Evolutionary conservation across 2,329 filamentous ascomycete genomes (phyloP).

Genomic region (Aspergillus flavus): DNA sequence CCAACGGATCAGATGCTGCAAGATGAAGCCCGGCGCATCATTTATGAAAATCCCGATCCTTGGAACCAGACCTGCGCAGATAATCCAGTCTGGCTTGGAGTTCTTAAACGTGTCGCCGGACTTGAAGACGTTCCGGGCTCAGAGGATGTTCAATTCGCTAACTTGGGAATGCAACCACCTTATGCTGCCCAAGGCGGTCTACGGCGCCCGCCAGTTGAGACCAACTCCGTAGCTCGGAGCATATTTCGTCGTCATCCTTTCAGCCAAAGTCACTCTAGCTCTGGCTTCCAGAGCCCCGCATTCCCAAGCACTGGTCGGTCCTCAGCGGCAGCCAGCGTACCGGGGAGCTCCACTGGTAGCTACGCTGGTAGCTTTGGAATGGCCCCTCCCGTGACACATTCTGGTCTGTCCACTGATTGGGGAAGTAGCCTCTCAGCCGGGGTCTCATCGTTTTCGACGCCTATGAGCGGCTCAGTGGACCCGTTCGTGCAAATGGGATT

Average conservation of each 20-base stretch:
- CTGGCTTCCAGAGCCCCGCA: slow-evolving; percentile 37
- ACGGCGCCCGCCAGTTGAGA: slow-evolving; percentile 36
- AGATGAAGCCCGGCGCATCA: slow-evolving; percentile 36
- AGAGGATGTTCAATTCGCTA: slow-evolving; percentile 37
- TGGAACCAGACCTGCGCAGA: slow-evolving; percentile 51
- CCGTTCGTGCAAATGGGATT: slow-evolving; percentile 43
- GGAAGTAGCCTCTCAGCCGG: slow-evolving; percentile 34
- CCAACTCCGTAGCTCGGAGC: slow-evolving; percentile 30
- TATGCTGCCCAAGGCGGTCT: slow-evolving; percentile 44
- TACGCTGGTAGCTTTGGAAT: slow-evolving; percentile 38
- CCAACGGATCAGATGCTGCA: slow-evolving; percentile 43
- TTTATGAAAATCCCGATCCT: slow-evolving; percentile 39
- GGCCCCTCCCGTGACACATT: slow-evolving; percentile 26
- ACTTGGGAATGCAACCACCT: slow-evolving; percentile 47
- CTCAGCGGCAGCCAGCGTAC: slow-evolving; percentile 38
- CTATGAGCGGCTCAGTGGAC: slow-evolving; percentile 32
- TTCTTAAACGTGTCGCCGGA: slow-evolving; percentile 48
- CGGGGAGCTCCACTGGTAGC: slow-evolving; percentile 39
- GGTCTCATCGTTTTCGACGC: slow-evolving; percentile 36
- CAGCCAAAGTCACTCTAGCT: slow-evolving; percentile 30
- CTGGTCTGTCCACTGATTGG: slow-evolving; percentile 37
- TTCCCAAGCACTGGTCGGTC: slow-evolving; percentile 34
- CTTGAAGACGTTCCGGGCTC: slow-evolving; percentile 35
- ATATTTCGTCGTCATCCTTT: slow-evolving; percentile 27
- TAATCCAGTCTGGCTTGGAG: slow-evolving; percentile 48